Percentiles rank a stretch among this genome's conserved stretches.
These are phyloP conservation scores for Dipodascus geniculatus DNA, from an alignment of 805 yeast species.

Conservation along the genomic window DNA sequence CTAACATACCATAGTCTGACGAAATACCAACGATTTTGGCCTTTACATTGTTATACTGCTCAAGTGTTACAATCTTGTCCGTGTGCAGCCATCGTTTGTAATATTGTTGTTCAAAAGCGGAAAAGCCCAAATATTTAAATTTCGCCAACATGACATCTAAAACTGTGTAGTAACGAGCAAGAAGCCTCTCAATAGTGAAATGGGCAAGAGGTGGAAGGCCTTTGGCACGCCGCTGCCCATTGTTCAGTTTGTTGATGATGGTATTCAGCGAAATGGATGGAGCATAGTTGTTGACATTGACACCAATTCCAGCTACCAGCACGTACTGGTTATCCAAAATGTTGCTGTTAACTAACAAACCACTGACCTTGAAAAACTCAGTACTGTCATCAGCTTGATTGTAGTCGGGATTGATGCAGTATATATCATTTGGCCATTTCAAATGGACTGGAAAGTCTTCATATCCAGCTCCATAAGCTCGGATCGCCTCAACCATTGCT, in stretches of 20 bases:
- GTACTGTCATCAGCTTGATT: slow-evolving; percentile 16
- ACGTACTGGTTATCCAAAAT: slow-evolving; percentile 47
- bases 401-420: slow-evolving; percentile 46
- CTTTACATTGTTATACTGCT: slow-evolving; percentile 36
- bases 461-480: slow-evolving; percentile 52
- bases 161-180: slow-evolving; percentile 59
- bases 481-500: slow-evolving; percentile 71
- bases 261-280: slow-evolving; percentile 85
- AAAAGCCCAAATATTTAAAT: slow-evolving; percentile 56
- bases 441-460: slow-evolving; percentile 66
- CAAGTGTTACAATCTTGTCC: slow-evolving; percentile 60
- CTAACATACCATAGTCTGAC: slow-evolving; percentile 68
- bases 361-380: slow-evolving; percentile 62
- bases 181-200: slow-evolving; percentile 34
- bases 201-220: slow-evolving; percentile 37
- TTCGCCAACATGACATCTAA: slow-evolving; percentile 43
- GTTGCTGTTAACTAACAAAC: slow-evolving; percentile 74
- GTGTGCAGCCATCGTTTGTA: slow-evolving; percentile 81
- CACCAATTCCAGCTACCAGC: slow-evolving; percentile 76
- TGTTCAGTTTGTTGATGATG: slow-evolving; percentile 52
- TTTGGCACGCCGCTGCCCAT: slow-evolving; percentile 28
- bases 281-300: slow-evolving; percentile 71
- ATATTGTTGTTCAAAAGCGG: slow-evolving; percentile 55
- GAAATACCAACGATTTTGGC: slow-evolving; percentile 76
- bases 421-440: slow-evolving; percentile 97